Evolutionary conservation across 2,329 filamentous ascomycete species (phyloP), one percentile per base, ranked within the genome.

Genomic region (Aspergillus clavatus): DNA sequence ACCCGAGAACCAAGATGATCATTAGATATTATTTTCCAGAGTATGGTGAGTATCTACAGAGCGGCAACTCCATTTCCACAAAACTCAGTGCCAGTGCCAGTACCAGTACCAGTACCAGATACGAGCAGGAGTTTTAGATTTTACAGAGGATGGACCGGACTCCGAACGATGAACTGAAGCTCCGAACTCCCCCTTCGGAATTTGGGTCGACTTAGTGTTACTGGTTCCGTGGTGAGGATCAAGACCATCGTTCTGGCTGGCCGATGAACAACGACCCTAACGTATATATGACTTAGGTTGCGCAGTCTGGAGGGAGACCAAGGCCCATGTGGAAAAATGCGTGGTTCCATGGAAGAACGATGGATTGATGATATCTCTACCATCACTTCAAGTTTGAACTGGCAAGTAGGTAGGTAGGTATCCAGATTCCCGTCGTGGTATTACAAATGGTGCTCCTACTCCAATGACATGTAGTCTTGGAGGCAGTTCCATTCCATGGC

Each of bases 1-100:
- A 24, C 35, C 45, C 35, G 35, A n/a, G n/a, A 46, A 38, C 36
- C 45, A 43, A 38, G n/a, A 39, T 27, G 23, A 12, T 35, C 16
- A 35, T 18, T 35, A 18, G 11, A n/a, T n/a, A n/a, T n/a, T n/a
- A n/a, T n/a, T n/a, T n/a, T n/a, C n/a, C n/a, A n/a, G n/a, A n/a
- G n/a, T n/a, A n/a, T n/a, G n/a, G n/a, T n/a, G n/a, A n/a, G n/a
- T n/a, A n/a, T n/a, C 28, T 14, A 31, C 31, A 35, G 16, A 16
- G 16, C 31, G 31, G 31, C 31, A 21, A 35, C 31, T 35, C 31
- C 16, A 16, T 35, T 35, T 35, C 10, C 31, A 35, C 31, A n/a
- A n/a, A n/a, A n/a, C n/a, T n/a, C n/a, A n/a, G n/a, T n/a, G n/a
- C n/a, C n/a, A n/a, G n/a, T n/a, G n/a, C n/a, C n/a, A n/a, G n/a